Evolutionary conservation across 2,329 filamentous ascomycete species (phyloP), one percentile per base, ranked within the genome.

Genomic region (Ceratocystis albifundus): DNA sequence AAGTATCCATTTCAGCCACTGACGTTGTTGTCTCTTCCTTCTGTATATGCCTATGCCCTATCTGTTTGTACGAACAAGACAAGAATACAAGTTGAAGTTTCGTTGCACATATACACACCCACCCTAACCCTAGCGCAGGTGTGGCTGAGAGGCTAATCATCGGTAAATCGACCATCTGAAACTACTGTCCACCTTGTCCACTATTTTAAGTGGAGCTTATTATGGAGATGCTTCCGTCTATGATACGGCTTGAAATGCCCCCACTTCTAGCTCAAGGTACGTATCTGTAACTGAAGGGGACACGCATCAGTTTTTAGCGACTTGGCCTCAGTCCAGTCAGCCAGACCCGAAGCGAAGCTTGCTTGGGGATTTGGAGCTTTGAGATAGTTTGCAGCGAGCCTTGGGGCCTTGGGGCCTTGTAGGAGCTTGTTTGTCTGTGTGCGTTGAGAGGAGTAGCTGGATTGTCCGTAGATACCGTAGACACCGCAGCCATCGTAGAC

Each of bases 241-340:
- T 53, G 36, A 5, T 12, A 7, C 12, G 32, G 28, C 28, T 36
- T 59, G 12, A 20, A 15, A 44, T 64, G 63, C 50, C 63, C 63
- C 63, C 63, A 65, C 63, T 57, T 65, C 36, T 41, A 41, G 36
- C 36, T 41, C 46, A 30, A 20, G 46, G 22, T 44, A 65, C 28
- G 28, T 59, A 32, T 41, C 32, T 28, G 50, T 20, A 36, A 44
- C 63, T 41, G 46, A 55, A 57, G 41, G 53, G 62, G 63, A 65
- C 63, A 65, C 63, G 63, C 63, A 25, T 65, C 63, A 65, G 63
- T 65, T 65, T 65, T 50, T 48, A 48, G 63, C 32, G 63, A 65
- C 36, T 65, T 65, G 63, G 63, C 63, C 63, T 65, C 48, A 65
- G 36, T 15, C 15, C 48, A 65, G 36, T 15, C 15, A 59, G 55